Evolutionary conservation across 2,329 filamentous ascomycete species (phyloP).

Genomic region (Monosporascus sp.): DNA sequence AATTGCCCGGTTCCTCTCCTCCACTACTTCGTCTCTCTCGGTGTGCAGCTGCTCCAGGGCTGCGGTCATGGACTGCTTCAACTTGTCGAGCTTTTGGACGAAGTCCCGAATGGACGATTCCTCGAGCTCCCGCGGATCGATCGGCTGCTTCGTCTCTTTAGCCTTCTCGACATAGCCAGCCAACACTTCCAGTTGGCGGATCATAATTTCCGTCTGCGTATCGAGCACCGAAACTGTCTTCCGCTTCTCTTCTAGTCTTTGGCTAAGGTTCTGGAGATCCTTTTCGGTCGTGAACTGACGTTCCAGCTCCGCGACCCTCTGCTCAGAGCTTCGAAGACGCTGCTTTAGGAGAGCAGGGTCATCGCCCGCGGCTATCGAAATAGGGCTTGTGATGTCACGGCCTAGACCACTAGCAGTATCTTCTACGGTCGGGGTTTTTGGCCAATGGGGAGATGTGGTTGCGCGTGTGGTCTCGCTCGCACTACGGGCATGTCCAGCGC

Average conservation of each 20-base stretch:
- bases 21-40: constrained; percentile 74
- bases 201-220: constrained; percentile 91
- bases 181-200: constrained; percentile 83
- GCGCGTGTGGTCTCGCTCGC: constrained; percentile 63
- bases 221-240: constrained; percentile 94
- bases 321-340: constrained; percentile 75
- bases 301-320: constrained; percentile 81
- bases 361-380: constrained; percentile 55
- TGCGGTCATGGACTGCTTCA: constrained; percentile 54
- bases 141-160: constrained; percentile 72
- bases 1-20: constrained; percentile 77
- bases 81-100: constrained; percentile 64
- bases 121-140: constrained; percentile 78
- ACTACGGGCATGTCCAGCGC: constrained; percentile 51
- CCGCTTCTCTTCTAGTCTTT: constrained; percentile 83
- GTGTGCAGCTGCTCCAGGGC: constrained; percentile 55
- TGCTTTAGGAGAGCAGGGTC: constrained; percentile 64
- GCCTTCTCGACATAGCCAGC: constrained; percentile 83
- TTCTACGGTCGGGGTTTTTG: constrained; percentile 59
- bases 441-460: constrained; percentile 63
- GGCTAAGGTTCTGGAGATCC: constrained; percentile 71
- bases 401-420: constrained; percentile 41
- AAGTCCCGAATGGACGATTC: constrained; percentile 89
- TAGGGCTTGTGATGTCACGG: constrained; percentile 67
- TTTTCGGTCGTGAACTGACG: constrained; percentile 65